Evolutionary conservation across 352 stramenopile genomes (phyloP).

Genomic region (Phytophthora crassamura): DNA sequence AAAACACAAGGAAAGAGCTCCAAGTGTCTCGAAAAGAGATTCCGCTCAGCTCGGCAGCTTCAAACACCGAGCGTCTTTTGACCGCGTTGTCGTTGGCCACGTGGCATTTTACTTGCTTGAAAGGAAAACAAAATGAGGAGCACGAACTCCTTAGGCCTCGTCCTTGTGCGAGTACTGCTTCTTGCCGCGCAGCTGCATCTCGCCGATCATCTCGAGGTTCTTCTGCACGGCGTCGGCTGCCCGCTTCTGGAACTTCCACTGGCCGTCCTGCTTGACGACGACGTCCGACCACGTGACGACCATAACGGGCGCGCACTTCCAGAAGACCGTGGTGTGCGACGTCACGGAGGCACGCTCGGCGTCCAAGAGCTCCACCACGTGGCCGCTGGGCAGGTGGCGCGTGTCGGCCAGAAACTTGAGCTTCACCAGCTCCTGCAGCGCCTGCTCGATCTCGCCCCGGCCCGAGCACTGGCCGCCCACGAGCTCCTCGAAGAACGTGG

Average conservation of each 20-base stretch:
- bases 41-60: not conserved
- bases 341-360: slow-evolving; percentile 58
- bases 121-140: slow-evolving; percentile 8
- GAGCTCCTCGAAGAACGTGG: slow-evolving; percentile 79
- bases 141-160: slow-evolving; percentile 32
- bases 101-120: not conserved
- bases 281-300: slow-evolving; percentile 83
- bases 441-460: slow-evolving; percentile 74
- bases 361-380: slow-evolving; percentile 76
- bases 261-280: slow-evolving; percentile 75
- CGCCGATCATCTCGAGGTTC: slow-evolving; percentile 89
- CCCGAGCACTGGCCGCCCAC: slow-evolving; percentile 66
- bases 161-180: slow-evolving; percentile 87
- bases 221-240: slow-evolving; percentile 84
- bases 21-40: not conserved
- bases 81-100: too few species aligned
- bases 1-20: not conserved
- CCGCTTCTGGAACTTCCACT: slow-evolving; percentile 80
- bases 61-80: too few species aligned
- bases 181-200: slow-evolving; percentile 90
- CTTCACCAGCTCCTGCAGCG: slow-evolving; percentile 68
- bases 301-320: slow-evolving; percentile 88
- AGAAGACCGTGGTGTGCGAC: slow-evolving; percentile 80
- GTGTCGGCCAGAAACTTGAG: slow-evolving; percentile 87
- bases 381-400: slow-evolving; percentile 80